Conservation (phyloP, 495 filamentous ascomycete species). For the Lophiostoma macrostomum region DNA sequence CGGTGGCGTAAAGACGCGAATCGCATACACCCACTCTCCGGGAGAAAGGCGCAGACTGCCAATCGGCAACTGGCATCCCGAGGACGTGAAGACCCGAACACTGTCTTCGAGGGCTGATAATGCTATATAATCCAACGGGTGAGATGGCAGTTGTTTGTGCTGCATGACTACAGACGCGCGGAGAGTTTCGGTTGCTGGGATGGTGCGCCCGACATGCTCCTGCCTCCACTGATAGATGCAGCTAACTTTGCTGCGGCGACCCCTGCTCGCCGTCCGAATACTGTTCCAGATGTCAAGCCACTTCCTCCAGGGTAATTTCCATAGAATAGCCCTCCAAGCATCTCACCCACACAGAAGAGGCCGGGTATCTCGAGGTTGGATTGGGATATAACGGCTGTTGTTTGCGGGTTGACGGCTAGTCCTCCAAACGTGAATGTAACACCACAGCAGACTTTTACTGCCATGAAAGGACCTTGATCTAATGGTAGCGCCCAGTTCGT, state of each 20-base stretch:
- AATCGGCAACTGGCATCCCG: no score
- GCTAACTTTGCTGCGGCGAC: slow-evolving; percentile 38
- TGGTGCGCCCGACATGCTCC: no score
- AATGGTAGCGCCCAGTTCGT: slow-evolving; percentile 63
- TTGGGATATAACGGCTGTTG: slow-evolving; percentile 49
- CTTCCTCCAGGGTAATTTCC: slow-evolving; percentile 64
- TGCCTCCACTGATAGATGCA: no score
- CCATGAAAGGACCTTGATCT: slow-evolving; percentile 54
- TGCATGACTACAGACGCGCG: no score
- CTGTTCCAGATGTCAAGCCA: slow-evolving; percentile 57
- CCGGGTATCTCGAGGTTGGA: slow-evolving; percentile 47
- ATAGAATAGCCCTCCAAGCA: slow-evolving; percentile 62
- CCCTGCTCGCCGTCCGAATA: slow-evolving; percentile 56
- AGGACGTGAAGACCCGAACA: no score
- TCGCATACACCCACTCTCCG: no score
- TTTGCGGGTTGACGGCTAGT: slow-evolving; percentile 50
- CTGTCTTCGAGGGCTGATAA: no score
- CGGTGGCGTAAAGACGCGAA: no score
- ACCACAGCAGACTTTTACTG: slow-evolving; percentile 57
- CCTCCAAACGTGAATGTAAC: slow-evolving; percentile 68
- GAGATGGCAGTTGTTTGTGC: no score
- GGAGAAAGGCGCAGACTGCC: no score
- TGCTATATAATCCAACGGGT: no score
- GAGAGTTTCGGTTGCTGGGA: no score
- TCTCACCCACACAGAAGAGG: slow-evolving; percentile 58